These are phyloP conservation scores for Gossypium turneri DNA, from an alignment of 345 rosid genomes.

Conservation along the genomic window DNA sequence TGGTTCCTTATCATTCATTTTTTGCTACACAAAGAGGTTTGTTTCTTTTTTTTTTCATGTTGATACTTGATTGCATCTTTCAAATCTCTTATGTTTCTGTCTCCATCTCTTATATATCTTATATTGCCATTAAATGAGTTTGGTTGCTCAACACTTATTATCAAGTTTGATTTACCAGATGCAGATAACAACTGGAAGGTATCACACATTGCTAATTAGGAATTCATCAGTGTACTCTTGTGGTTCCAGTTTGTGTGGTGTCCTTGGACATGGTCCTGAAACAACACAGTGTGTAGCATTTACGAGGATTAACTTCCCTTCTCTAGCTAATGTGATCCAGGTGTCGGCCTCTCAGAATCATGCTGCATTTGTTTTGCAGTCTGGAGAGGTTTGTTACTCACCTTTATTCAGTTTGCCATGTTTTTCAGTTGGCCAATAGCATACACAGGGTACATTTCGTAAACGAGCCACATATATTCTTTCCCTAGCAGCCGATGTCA, in stretches of 20 bases:
- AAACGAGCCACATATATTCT: not conserved
- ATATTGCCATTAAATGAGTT: conserved; percentile 7
- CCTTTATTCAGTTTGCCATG: not conserved
- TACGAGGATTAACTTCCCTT: conserved; percentile 63
- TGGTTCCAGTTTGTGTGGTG: conserved; percentile 85
- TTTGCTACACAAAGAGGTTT: not conserved
- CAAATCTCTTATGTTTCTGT: not conserved
- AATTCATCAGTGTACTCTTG: conserved; percentile 87
- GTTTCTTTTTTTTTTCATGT: not conserved
- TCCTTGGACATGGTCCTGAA: conserved; percentile 93
- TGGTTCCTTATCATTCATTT: not conserved
- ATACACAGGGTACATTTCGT: not conserved
- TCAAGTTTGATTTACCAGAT: conserved; percentile 48
- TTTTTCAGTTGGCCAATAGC: not conserved
- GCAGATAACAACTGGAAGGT: conserved; percentile 91
- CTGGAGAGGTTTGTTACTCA: conserved; percentile 75
- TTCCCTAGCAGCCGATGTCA: not conserved
- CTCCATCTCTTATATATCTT: not conserved
- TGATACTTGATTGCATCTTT: not conserved
- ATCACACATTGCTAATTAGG: conserved; percentile 81
- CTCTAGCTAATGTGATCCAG: conserved; percentile 55
- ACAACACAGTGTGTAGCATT: conserved; percentile 87
- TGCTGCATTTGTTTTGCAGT: conserved; percentile 76
- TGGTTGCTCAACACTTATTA: conserved; percentile 16
- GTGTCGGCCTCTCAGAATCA: conserved; percentile 93